A percentile compares a stretch with the other conserved stretches of the same genome.
These are phyloP conservation scores for Nemania serpens DNA, from an alignment of 2,329 filamentous ascomycete genomes.

Conservation along the genomic window DNA sequence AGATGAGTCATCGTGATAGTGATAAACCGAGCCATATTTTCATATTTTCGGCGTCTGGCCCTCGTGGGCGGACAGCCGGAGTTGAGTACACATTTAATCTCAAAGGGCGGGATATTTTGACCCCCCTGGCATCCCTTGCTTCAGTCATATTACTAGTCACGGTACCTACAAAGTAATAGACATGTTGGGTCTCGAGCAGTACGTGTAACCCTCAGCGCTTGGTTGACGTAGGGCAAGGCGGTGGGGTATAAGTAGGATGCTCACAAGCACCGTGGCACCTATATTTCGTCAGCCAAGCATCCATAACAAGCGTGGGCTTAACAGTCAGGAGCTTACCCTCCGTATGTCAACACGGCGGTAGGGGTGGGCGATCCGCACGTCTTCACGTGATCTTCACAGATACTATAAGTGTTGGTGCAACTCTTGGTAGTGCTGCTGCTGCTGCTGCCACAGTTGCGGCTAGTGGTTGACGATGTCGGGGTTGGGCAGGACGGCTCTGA, in stretches of 20 bases:
- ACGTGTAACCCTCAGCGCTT: no score
- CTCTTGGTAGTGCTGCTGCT: neutral
- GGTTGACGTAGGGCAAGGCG: constrained; percentile 23
- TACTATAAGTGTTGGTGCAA: constrained; percentile 30
- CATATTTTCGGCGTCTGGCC: no score
- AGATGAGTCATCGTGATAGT: no score
- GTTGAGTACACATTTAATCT: no score
- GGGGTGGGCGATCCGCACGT: constrained; percentile 34
- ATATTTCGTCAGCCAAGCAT: neutral
- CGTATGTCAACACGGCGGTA: constrained; percentile 29
- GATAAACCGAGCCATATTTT: no score
- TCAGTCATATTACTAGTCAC: no score
- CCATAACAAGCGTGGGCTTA: neutral
- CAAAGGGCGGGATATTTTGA: no score
- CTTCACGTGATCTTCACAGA: constrained; percentile 34
- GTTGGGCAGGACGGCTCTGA: constrained; percentile 24
- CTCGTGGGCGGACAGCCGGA: no score
- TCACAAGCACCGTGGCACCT: constrained; percentile 25
- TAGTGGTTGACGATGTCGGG: constrained; percentile 5
- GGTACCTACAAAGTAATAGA: no score
- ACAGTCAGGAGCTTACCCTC: constrained; percentile 19
- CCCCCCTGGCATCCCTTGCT: no score
- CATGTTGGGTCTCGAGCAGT: no score
- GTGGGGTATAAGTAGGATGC: constrained; percentile 19
- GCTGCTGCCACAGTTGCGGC: no score